phyloP scores from a whole-genome alignment of 768 basidiomycete species.

The Zangia roseola region DNA sequence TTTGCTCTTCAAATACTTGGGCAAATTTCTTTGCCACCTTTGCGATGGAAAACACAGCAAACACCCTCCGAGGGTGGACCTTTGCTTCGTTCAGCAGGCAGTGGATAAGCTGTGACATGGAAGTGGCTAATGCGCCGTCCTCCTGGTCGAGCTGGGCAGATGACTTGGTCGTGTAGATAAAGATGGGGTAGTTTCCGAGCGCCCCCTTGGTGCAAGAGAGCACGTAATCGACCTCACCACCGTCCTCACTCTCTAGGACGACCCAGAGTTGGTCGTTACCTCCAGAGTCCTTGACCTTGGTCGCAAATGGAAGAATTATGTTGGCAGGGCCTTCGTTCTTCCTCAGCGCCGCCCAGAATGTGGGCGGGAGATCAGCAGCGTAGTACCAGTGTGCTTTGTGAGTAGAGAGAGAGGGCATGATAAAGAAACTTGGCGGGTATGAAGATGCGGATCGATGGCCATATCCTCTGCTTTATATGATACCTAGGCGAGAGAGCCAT shows the following conservation, averaged over 20 bases:
- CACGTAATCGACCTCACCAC: slow-evolving; percentile 37
- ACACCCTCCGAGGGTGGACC: slow-evolving; percentile 46
- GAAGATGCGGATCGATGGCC: slow-evolving; percentile 3
- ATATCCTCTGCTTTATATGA: slow-evolving; percentile 4
- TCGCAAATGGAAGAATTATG: slow-evolving; percentile 41
- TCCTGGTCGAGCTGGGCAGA: slow-evolving; percentile 34
- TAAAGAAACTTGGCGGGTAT: slow-evolving; percentile 16
- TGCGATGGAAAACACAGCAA: slow-evolving; percentile 63
- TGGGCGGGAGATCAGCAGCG: slow-evolving; percentile 16
- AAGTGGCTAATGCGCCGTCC: slow-evolving; percentile 30
- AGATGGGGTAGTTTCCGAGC: slow-evolving; percentile 64
- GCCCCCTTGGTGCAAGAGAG: slow-evolving; percentile 57
- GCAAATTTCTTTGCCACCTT: slow-evolving; percentile 47
- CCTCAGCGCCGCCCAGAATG: slow-evolving; percentile 32
- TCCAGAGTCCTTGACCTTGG: slow-evolving; percentile 19
- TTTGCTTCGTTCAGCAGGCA: slow-evolving; percentile 30
- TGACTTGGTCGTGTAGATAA: slow-evolving; percentile 52
- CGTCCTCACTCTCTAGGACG: slow-evolving; percentile 17
- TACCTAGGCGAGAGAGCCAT: not conserved
- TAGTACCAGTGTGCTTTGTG: slow-evolving; percentile 5
- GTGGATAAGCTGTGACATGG: slow-evolving; percentile 42
- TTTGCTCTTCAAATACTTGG: slow-evolving; percentile 41
- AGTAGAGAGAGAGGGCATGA: slow-evolving; percentile 17
- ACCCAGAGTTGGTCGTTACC: slow-evolving; percentile 32
- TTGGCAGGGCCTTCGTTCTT: slow-evolving; percentile 37